These are phyloP conservation scores for Turnera subulata DNA, from an alignment of 345 rosid species.

Conservation along the genomic window DNA sequence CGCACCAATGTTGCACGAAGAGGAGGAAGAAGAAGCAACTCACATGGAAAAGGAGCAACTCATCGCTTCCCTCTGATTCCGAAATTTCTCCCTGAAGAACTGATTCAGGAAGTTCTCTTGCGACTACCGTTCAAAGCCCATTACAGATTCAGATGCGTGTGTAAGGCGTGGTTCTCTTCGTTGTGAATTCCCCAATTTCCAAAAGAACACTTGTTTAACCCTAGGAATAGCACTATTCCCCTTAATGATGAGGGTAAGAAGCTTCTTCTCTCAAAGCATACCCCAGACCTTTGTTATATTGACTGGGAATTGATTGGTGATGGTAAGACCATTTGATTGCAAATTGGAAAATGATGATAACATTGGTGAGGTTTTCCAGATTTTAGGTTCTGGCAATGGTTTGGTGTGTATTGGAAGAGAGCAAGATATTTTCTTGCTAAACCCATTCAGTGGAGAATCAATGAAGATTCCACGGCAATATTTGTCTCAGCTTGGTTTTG, in stretches of 20 bases:
- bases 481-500: not conserved
- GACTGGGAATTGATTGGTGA: conserved; percentile 12
- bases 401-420: conserved; percentile 37
- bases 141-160: conserved; percentile 4
- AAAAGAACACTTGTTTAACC: conserved; percentile 31
- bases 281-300: conserved; percentile 17
- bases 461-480: conserved; percentile 23
- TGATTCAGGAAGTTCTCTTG: conserved; percentile 1
- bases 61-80: too few species aligned
- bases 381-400: conserved; percentile 43
- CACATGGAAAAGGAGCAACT: too few species aligned
- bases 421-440: conserved; percentile 33
- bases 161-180: not conserved
- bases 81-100: conserved; percentile 3
- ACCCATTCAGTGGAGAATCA: conserved; percentile 42
- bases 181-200: conserved; percentile 19
- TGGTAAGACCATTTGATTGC: too few species aligned
- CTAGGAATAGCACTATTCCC: too few species aligned
- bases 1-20: too few species aligned
- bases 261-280: conserved; percentile 11
- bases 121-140: conserved; percentile 7
- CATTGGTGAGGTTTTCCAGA: conserved; percentile 18
- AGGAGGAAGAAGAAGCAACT: too few species aligned
- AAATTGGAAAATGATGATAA: too few species aligned
- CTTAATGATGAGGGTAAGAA: conserved; percentile 13